Percentiles rank a stretch among this genome's conserved stretches.
Conservation (phyloP, 345 rosid genomes). For the Euphorbia tirucalli region DNA sequence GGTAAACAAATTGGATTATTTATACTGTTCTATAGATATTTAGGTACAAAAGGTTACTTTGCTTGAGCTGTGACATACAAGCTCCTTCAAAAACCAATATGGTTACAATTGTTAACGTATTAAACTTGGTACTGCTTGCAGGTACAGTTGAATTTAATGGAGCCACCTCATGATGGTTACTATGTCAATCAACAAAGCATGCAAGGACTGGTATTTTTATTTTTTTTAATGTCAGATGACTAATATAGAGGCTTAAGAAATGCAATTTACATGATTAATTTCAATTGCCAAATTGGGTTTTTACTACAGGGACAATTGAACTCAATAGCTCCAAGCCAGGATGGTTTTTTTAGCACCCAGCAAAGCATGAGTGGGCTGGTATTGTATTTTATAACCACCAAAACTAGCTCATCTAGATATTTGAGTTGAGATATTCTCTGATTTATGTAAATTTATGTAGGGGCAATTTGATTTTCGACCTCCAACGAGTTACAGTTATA, state of each 20-base stretch:
- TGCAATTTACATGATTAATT: neutral
- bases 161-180: slow-evolving; percentile 66
- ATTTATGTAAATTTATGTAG: slow-evolving; percentile 26
- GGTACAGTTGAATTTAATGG: slow-evolving; percentile 61
- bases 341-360: slow-evolving; percentile 49
- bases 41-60: neutral
- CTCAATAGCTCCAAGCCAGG: slow-evolving; percentile 42
- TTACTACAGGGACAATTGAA: slow-evolving; percentile 49
- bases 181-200: slow-evolving; percentile 53
- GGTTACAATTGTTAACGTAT: slow-evolving; percentile 6
- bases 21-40: neutral
- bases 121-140: slow-evolving; percentile 26
- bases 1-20: slow-evolving; percentile 23
- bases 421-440: slow-evolving; percentile 2
- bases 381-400: slow-evolving; percentile 14
- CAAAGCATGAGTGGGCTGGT: slow-evolving; percentile 59
- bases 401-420: neutral
- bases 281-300: neutral
- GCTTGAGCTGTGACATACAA: neutral
- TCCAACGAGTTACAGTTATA: slow-evolving; percentile 50
- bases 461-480: slow-evolving; percentile 60
- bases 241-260: neutral
- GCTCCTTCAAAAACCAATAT: neutral
- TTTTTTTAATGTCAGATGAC: neutral
- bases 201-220: slow-evolving; percentile 47